These are phyloP conservation scores for Scleroderma bovista DNA, from an alignment of 768 basidiomycete genomes.

Conservation along the genomic window DNA sequence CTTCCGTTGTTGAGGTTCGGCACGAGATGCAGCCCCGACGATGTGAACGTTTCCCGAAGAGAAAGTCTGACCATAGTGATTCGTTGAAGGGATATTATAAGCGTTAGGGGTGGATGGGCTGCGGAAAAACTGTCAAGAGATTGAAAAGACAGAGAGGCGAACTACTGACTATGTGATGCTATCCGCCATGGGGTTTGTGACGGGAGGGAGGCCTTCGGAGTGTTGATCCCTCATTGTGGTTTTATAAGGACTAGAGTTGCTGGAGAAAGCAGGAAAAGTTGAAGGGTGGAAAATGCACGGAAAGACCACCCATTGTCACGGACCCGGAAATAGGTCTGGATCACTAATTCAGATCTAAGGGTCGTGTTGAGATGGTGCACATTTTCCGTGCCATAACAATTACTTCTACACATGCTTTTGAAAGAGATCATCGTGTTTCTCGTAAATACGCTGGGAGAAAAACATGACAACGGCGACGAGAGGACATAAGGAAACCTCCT, in stretches of 20 bases:
- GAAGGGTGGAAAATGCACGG: slow-evolving; percentile 37
- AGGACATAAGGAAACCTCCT: not conserved
- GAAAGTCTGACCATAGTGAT: slow-evolving; percentile 34
- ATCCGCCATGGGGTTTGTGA: slow-evolving; percentile 43
- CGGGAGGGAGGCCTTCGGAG: slow-evolving; percentile 34
- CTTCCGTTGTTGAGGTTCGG: slow-evolving; percentile 57
- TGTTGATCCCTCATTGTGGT: slow-evolving; percentile 38
- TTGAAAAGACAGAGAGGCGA: slow-evolving; percentile 4
- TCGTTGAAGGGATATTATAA: slow-evolving; percentile 37
- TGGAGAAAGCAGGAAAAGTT: slow-evolving; percentile 26
- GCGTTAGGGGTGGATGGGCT: slow-evolving; percentile 34
- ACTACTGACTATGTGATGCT: slow-evolving; percentile 50
- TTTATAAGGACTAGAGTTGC: slow-evolving; percentile 42
- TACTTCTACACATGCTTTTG: slow-evolving; percentile 28
- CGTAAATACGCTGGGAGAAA: slow-evolving; percentile 9
- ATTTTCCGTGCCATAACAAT: slow-evolving; percentile 37
- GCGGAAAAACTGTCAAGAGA: slow-evolving; percentile 16
- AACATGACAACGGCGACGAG: not conserved
- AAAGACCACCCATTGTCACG: slow-evolving; percentile 35
- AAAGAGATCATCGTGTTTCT: slow-evolving; percentile 17
- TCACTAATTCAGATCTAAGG: slow-evolving; percentile 70
- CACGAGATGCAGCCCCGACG: slow-evolving; percentile 39
- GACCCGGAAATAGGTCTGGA: slow-evolving; percentile 41
- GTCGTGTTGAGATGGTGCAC: slow-evolving; percentile 52
- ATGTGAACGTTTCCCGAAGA: slow-evolving; percentile 39